Conservation (phyloP, 495 filamentous ascomycete species). For the Annulohypoxylon moriforme region DNA sequence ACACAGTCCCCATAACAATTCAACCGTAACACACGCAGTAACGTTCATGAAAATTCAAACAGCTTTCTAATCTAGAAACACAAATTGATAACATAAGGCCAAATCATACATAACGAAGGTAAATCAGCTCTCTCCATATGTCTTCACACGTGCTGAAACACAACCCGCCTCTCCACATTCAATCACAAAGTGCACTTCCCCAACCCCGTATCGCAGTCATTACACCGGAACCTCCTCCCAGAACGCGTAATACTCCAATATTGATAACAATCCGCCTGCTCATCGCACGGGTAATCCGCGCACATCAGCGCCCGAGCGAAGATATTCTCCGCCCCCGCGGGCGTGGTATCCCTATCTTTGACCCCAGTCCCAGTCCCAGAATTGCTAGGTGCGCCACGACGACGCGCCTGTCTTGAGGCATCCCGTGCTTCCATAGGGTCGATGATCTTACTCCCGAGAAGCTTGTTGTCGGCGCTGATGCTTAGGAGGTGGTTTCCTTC, state of each 20-base stretch:
- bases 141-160: too few relatives aligned
- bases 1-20: background rate
- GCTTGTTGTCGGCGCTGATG: background rate
- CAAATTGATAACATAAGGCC: background rate
- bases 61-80: background rate
- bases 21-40: background rate
- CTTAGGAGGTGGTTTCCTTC: background rate
- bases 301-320: background rate
- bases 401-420: background rate
- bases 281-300: background rate
- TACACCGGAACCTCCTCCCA: background rate
- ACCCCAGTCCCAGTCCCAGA: too few relatives aligned
- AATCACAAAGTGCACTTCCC: background rate
- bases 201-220: background rate
- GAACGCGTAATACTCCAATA: background rate
- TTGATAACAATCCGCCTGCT: background rate
- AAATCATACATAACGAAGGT: background rate
- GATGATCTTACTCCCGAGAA: background rate
- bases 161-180: too few relatives aligned
- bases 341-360: background rate
- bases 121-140: background rate
- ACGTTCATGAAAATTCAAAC: background rate
- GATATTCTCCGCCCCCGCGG: background rate
- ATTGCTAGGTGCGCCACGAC: background rate
- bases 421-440: background rate